Base-by-base conservation (phyloP, 176 grass and related monocot genomes). In the Thalia dealbata region DNA sequence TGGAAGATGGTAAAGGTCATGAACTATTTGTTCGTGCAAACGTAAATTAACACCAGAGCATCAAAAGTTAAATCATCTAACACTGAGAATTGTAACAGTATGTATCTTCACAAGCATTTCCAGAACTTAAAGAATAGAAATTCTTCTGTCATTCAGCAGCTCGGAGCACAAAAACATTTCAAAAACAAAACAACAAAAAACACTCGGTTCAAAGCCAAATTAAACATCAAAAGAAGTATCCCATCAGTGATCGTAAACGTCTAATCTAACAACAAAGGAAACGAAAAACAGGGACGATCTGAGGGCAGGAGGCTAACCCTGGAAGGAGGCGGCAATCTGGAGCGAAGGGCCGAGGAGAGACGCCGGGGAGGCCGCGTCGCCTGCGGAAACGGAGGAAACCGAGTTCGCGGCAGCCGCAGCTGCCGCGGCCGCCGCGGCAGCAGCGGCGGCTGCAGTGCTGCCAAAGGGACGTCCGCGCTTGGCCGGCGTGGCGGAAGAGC, bases 381-480 rank as follows among this genome's bases (percentile, higher is more conserved):
- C 87, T 28, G 78, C 52, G 2, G 83, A 74, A 11, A 73, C 68
- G 3, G 78, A 62, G 12, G 83, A 78, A 13, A 74, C 64, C 14
- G 74, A 46, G 76, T 78, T 73, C 0, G 75, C 78, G 2, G 69
- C 67, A 10, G 69, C 80, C 21, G 74, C 25, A 52, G 45, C 32
- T 8, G 38, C 32, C 1, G 65, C 38, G 18, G 32, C 35, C 0
- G 65, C 83, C 42, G 76, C 79, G 9, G 71, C 84, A 11, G 87
- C 74, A 3, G 87, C 80, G 14, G 78, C 60, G 0, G 87, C 89
- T 13, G 92, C 83, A 24, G 82, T 76, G 80, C 89, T 92, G 14
- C 89, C 92, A 52, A 96, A 88, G 22, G 92, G 92, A 1, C 92
- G 86, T 0, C 92, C 92, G 21, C 92, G 86, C 89, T 96, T 96